Conservation (phyloP, 257 asterid genomes). For the Lycium ferocissimum region DNA sequence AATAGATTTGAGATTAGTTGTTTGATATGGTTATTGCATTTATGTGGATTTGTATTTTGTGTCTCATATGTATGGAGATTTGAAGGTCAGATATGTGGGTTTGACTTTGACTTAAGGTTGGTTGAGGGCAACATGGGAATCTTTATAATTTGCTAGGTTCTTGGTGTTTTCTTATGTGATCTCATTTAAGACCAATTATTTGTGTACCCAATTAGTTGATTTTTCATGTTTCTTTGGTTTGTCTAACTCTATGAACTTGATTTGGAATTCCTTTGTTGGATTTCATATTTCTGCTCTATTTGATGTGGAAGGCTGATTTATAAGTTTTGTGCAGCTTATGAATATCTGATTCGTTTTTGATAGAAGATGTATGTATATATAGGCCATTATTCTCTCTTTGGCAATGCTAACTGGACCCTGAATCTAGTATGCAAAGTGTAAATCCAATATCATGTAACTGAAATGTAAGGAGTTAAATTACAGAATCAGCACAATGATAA, state of each 20-base stretch:
- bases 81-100: constrained; percentile 7
- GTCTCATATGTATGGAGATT: constrained; percentile 1
- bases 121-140: not conserved
- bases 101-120: constrained; percentile 13
- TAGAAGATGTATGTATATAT: not conserved
- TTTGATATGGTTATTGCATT: constrained; percentile 23
- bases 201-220: not conserved
- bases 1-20: not conserved
- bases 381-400: not conserved
- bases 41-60: not conserved
- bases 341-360: not conserved
- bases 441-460: not conserved
- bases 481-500: not conserved
- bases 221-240: constrained; percentile 9
- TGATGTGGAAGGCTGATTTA: constrained; percentile 19
- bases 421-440: not conserved
- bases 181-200: not conserved
- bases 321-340: constrained; percentile 1
- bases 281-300: not conserved
- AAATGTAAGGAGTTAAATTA: not conserved
- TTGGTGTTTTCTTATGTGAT: constrained; percentile 25
- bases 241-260: not conserved
- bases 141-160: not conserved
- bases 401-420: not conserved
- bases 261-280: not conserved